These are phyloP conservation scores for Penicillium paxilli DNA, from an alignment of 495 filamentous ascomycete species.

Conservation along the genomic window DNA sequence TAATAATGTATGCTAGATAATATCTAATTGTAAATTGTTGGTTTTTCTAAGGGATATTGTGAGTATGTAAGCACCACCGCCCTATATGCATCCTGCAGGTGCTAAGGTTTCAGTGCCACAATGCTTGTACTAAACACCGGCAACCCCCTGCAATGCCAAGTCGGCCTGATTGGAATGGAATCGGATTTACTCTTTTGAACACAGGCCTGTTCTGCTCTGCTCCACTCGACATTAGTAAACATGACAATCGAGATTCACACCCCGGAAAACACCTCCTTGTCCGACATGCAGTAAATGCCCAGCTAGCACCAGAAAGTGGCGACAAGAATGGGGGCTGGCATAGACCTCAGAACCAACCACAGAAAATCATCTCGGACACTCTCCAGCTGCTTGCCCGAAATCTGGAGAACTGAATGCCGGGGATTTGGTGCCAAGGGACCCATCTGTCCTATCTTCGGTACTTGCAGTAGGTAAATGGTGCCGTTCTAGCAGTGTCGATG, in stretches of 20 bases:
- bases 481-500: neutral
- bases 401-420: neutral
- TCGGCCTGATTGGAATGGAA: neutral
- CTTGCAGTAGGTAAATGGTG: conserved; percentile 9
- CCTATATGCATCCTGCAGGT: too few relatives aligned
- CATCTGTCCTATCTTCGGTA: conserved; percentile 13
- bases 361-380: too few relatives aligned
- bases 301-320: neutral
- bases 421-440: conserved; percentile 9
- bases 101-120: neutral
- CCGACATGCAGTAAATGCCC: neutral
- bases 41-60: too few relatives aligned
- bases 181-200: neutral
- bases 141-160: neutral
- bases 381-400: neutral
- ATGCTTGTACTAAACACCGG: neutral
- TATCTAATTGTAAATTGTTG: too few relatives aligned
- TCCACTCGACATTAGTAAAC: too few relatives aligned
- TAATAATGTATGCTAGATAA: too few relatives aligned
- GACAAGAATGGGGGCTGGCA: neutral
- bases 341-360: neutral
- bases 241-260: too few relatives aligned
- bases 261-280: too few relatives aligned
- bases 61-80: too few relatives aligned
- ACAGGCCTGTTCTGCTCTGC: neutral